phyloP scores from a whole-genome alignment of 2,329 filamentous ascomycete species.

The Acephala macrosclerotiorum region DNA sequence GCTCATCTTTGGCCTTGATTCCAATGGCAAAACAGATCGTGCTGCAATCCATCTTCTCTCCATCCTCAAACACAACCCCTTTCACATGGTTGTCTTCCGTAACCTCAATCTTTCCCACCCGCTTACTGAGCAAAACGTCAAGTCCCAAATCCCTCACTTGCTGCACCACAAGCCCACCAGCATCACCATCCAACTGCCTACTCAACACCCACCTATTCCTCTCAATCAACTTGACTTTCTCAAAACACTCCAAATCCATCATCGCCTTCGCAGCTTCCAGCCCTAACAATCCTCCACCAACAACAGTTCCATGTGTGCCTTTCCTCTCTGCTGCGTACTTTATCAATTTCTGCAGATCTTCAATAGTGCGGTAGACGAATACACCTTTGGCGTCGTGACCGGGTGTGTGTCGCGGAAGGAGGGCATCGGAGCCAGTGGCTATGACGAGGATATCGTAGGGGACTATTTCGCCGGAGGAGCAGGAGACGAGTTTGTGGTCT shows the following conservation, averaged over 20 bases:
- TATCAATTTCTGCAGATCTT: conserved; percentile 81
- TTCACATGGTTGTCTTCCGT: conserved; percentile 72
- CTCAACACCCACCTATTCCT: conserved; percentile 84
- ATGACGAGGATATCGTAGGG: conserved; percentile 83
- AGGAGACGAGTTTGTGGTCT: conserved; percentile 70
- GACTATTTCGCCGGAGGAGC: conserved; percentile 72
- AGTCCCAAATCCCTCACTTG: conserved; percentile 81
- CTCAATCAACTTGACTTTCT: conserved; percentile 80
- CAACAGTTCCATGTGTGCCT: conserved; percentile 75
- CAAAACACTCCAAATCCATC: conserved; percentile 81
- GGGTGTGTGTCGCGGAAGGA: conserved; percentile 72
- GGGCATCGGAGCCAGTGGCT: conserved; percentile 85
- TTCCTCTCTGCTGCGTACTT: conserved; percentile 71
- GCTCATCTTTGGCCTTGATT: conserved; percentile 80
- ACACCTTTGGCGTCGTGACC: conserved; percentile 83
- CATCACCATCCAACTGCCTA: conserved; percentile 82
- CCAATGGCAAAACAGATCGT: conserved; percentile 92
- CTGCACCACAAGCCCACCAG: conserved; percentile 81
- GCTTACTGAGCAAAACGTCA: conserved; percentile 79
- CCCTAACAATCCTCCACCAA: conserved; percentile 85
- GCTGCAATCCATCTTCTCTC: conserved; percentile 76
- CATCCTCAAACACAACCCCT: conserved; percentile 83
- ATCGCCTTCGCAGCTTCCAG: conserved; percentile 92
- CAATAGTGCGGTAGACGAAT: conserved; percentile 89
- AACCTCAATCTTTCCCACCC: conserved; percentile 75